Conservation (phyloP, 202 grass and related monocot genomes). For the Bolboschoenoplectus hybrid region DNA sequence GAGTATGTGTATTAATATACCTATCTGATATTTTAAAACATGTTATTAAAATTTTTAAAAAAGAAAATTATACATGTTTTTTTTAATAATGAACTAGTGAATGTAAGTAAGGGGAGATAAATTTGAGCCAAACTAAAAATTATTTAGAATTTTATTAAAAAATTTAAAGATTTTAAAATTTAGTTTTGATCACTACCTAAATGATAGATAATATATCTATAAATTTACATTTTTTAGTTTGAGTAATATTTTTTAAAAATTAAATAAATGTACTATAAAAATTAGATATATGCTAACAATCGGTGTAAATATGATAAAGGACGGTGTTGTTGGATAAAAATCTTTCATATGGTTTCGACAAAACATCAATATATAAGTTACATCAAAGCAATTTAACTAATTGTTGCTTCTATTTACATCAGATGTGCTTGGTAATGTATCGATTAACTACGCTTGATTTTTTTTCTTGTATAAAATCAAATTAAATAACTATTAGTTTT, state of each 20-base stretch:
- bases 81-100: background rate
- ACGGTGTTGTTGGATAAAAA: background rate
- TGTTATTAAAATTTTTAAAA: no score
- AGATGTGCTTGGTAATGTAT: background rate
- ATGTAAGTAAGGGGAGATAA: background rate
- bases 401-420: background rate
- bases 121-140: no score
- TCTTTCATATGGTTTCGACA: background rate
- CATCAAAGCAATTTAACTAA: background rate
- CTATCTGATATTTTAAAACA: background rate
- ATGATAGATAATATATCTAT: background rate
- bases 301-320: background rate
- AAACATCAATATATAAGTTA: no score
- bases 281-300: background rate
- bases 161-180: no score
- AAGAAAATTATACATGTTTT: background rate
- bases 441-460: no score
- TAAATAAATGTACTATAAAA: background rate
- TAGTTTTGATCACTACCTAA: no score
- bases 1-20: background rate
- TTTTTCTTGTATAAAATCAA: background rate
- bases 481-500: background rate
- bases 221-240: background rate
- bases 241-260: background rate
- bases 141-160: no score